Evolutionary conservation across 1,284 basidiomycete species (phyloP).

Genomic region (Irpex lacteus): DNA sequence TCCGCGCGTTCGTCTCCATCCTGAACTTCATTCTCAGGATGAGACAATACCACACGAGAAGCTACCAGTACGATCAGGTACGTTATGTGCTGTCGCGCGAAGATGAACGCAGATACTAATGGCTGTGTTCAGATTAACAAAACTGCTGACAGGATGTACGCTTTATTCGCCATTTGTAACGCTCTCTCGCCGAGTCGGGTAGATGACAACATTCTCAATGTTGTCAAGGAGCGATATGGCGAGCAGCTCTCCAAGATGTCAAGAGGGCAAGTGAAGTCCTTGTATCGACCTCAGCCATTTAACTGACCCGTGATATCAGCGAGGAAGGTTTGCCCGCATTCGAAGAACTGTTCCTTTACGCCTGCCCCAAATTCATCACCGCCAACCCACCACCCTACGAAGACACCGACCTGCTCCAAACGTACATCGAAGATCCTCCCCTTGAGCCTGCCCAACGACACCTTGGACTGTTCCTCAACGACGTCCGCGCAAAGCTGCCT

Average conservation of each 20-base stretch:
- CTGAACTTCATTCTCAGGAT: conserved; percentile 92
- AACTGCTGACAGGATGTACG: conserved; percentile 97
- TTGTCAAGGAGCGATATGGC: conserved; percentile 90
- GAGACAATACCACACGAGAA: conserved; percentile 93
- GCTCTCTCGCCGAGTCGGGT: conserved; percentile 87
- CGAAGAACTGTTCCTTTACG: conserved; percentile 92
- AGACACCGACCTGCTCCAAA: conserved; percentile 64
- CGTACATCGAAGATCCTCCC: conserved; percentile 45
- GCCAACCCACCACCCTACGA: conserved; percentile 95
- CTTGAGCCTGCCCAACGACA: conserved; percentile 84
- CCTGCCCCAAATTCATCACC: conserved; percentile 96
- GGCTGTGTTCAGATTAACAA: conserved; percentile 81
- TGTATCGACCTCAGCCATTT: not conserved
- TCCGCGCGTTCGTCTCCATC: conserved; percentile 89
- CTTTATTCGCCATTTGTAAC: conserved; percentile 90
- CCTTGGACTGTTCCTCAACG: conserved; percentile 77
- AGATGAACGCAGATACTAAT: not conserved
- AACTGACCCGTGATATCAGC: conserved; percentile 27
- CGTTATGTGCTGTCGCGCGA: conserved; percentile 14
- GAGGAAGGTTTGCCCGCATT: conserved; percentile 81
- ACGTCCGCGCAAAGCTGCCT: conserved; percentile 73
- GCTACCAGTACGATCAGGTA: conserved; percentile 95
- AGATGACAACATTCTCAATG: conserved; percentile 94
- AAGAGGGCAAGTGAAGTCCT: conserved; percentile 53
- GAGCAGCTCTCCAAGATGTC: conserved; percentile 89